Evolutionary conservation across 2,329 filamentous ascomycete genomes (phyloP), one percentile per base, ranked within the genome.

Genomic region (Aaosphaeria pasadenensis): DNA sequence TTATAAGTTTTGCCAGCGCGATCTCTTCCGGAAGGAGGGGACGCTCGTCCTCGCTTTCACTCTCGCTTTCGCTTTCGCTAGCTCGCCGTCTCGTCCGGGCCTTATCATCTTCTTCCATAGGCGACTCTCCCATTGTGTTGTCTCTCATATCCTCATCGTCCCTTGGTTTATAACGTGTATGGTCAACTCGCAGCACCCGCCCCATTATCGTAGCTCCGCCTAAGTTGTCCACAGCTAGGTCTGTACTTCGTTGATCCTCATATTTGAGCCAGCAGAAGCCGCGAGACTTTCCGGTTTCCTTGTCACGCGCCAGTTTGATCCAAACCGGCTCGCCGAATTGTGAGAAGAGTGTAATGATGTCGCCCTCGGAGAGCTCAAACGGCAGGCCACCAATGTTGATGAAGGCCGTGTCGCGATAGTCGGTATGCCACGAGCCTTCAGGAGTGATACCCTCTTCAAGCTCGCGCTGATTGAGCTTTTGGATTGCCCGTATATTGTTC

Each of bases 241-340:
- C 92, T 53, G 89, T 95, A 73, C 91, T 96, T 58, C 92, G 82
- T 75, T 99, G 94, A 71, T 99, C 92, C 69, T 99, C 94, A 72
- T 97, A 99, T 68, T 99, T 99, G 49, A 99, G 80, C 80, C 95
- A 99, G 3, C 88, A 91, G 66, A 97, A 99, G 0, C 94, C 94
- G 57, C 87, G 88, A 52, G 89, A 95, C 73, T 96, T 96, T 52
- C 94, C 94, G 0, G 91, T 95, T 68, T 97, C 95, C 67, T 94
- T 94, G 77, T 99, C 94, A 63, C 94, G 89, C 42, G 87, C 85
- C 9, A 99, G 83, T 62, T 96, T 95, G 50, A 99, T 80, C 72
- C 92, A 95, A 3, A 91, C 89, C 2, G 95, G 95, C 67, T 97
- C 92, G 60, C 94, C 94, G 66, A 87, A 99, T 70, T 99, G 94